Base-by-base conservation (phyloP, 352 stramenopile species). In the Thalassiosira oceanica region DNA sequence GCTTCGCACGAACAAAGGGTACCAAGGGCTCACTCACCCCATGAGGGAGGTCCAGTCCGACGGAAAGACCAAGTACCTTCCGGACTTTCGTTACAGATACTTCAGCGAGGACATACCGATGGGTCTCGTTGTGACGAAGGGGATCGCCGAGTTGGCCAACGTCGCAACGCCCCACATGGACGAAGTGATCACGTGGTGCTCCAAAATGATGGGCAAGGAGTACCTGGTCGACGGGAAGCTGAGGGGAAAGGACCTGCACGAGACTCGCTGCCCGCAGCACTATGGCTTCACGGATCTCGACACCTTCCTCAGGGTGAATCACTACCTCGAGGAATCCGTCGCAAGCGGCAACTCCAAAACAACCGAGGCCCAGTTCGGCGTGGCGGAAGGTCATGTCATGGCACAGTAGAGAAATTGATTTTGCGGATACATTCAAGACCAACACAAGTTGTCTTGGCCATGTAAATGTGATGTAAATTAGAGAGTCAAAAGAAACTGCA, bases 41-140 rank as follows among this genome's bases (percentile, higher is more conserved):
- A 80, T 73, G 61, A 11, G n/a, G 16, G 70, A 75, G 39, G 49
- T 79, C 7, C 13, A 74, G n/a, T 24, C 44, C 8, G 36, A 57
- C 16, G 65, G 46, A 4, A 41, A 35, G 21, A 79, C 42, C 8
- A 81, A 84, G 63, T 82, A 82, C 45, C 43, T 80, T 49, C 75
- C 75, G 13, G 70, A 84, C 37, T 84, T 84, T 43, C 55, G 62
- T 21, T 84, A 84, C 45, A 58, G 75, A 1, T 84, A 84, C 60
- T 84, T 80, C 48, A 74, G 64, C 7, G 75, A 84, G 55, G 75
- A 84, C 42, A 39, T 84, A 24, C 75, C 75, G 6, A 66, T 64
- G 43, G 75, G 75, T 24, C 48, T 84, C 24, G 28, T 75, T n/a
- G 75, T 84, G 2, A 84, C 65, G 1, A 26, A 61, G 18, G 75